Percentiles rank a stretch among this genome's conserved stretches.
Evolutionary conservation across 2,329 filamentous ascomycete genomes (phyloP).

Genomic region (Calonectria fujianensis): DNA sequence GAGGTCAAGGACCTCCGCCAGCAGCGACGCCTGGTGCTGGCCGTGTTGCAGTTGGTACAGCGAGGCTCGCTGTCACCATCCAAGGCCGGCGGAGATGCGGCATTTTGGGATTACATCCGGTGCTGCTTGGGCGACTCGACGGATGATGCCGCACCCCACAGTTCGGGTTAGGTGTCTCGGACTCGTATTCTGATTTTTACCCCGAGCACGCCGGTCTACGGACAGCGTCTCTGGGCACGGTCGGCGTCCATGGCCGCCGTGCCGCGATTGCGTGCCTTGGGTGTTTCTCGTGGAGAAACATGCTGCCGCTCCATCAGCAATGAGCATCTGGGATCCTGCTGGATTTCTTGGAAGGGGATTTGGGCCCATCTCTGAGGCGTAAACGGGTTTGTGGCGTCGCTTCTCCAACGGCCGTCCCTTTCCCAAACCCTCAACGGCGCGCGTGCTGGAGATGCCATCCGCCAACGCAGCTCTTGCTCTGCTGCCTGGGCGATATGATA

Average conservation of each 20-base stretch:
- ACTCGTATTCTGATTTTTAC: neutral
- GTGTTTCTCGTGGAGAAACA: neutral
- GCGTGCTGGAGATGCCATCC: neutral
- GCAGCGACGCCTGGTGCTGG: slow-evolving; percentile 29
- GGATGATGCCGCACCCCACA: slow-evolving; percentile 19
- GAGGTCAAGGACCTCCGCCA: slow-evolving; percentile 39
- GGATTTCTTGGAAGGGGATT: neutral
- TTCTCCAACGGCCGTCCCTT: neutral
- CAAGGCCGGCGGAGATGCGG: slow-evolving; percentile 30
- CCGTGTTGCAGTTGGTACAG: slow-evolving; percentile 27
- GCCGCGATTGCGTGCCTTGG: neutral
- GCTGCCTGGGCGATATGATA: neutral
- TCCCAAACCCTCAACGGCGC: neutral
- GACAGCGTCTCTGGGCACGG: neutral
- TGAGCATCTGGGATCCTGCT: neutral
- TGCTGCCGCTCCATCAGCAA: neutral
- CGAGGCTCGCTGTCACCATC: slow-evolving; percentile 28
- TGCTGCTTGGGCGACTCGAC: slow-evolving; percentile 30
- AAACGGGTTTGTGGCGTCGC: neutral
- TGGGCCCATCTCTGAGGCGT: neutral
- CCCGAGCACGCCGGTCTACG: neutral
- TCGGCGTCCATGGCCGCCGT: neutral
- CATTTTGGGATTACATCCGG: slow-evolving; percentile 34
- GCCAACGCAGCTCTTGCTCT: neutral
- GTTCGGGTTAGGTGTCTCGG: slow-evolving; percentile 17